Base-by-base conservation (phyloP, 768 basidiomycete species). In the Agaricus sinodeliciosus region DNA sequence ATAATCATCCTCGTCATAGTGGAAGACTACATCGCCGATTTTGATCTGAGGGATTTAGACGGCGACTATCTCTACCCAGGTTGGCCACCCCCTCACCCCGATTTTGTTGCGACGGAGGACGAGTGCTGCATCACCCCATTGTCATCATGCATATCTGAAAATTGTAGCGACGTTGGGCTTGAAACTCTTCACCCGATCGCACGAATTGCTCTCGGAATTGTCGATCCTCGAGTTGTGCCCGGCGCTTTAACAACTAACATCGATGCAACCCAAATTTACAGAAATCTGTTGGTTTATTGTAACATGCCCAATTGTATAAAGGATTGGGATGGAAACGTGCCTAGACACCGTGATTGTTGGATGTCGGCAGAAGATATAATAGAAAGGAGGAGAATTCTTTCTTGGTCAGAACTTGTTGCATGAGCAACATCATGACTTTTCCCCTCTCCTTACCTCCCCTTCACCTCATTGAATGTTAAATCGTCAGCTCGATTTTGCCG, bases 141-240 rank as follows among this genome's bases (percentile, higher is more conserved):
- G 44, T 25, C 39, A n/a, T n/a, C 35, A 45, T 39, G 43, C 16
- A 43, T 45, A 39, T 26, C 35, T 9, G 37, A 37, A 28, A 27
- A 43, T 9, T 44, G 31, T 22, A 27, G 39, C 15, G 31, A 39
- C 13, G 37, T 53, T 31, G 51, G 45, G 16, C 37, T 46, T 31
- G 44, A 46, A 6, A 3, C 37, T 46, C 44, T 53, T 45, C 51
- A 53, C 13, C 51, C 51, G 7, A 31, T 53, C 9, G 34, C 51
- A 31, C 43, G 19, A 26, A 43, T 53, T 13, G 51, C 51, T 31
- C 28, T 53, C 15, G 51, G 51, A 12, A 40, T 26, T n/a, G 3
- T 53, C n/a, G 51, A 53, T 31, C 44, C 51, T 22, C 51, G 51
- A 28, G 51, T 44, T 2, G 51, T 53, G 9, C 25, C 51, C 16